A percentile compares a stretch with the other conserved stretches of the same genome.
phyloP scores from a whole-genome alignment of 371 early-diverging fungal genomes.

The Apophysomyces variabilis region DNA sequence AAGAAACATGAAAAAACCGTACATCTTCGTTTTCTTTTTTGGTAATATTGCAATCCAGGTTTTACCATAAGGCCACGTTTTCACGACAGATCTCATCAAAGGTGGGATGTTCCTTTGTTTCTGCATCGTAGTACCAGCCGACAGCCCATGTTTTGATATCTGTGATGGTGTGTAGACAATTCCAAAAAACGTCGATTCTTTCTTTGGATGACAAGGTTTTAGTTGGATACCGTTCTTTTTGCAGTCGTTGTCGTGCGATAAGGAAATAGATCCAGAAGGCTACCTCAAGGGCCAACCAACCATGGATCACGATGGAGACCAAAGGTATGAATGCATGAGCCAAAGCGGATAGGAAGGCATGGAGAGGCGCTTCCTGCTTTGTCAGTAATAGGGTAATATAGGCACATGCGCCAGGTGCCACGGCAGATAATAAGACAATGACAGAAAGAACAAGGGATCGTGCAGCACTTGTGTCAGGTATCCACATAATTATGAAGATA shows the following conservation, averaged over 20 bases:
- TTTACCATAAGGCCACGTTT: constrained; percentile 57
- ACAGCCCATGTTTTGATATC: constrained; percentile 48
- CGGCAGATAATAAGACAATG: constrained; percentile 10
- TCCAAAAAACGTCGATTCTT: constrained; percentile 43
- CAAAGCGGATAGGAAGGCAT: not conserved
- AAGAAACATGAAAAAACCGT: not conserved
- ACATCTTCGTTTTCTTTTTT: not conserved
- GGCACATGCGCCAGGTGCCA: constrained; percentile 15
- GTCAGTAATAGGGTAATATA: constrained; percentile 4
- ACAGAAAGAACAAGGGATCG: constrained; percentile 5
- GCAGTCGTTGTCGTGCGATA: constrained; percentile 31
- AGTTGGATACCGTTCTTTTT: constrained; percentile 24
- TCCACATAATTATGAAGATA: constrained; percentile 6
- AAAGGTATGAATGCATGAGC: constrained; percentile 22
- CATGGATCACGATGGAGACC: constrained; percentile 25
- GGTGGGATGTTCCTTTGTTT: constrained; percentile 36
- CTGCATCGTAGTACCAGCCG: constrained; percentile 57
- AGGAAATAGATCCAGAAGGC: constrained; percentile 51
- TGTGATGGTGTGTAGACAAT: constrained; percentile 45
- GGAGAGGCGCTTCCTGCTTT: constrained; percentile 3
- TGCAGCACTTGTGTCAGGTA: constrained; percentile 16
- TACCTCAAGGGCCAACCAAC: constrained; percentile 46
- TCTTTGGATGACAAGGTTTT: constrained; percentile 26
- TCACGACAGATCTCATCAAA: constrained; percentile 51
- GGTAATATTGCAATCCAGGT: not conserved